Evolutionary conservation across 78 protist genomes (phyloP).

Genomic region (Isochrysis galbana): DNA sequence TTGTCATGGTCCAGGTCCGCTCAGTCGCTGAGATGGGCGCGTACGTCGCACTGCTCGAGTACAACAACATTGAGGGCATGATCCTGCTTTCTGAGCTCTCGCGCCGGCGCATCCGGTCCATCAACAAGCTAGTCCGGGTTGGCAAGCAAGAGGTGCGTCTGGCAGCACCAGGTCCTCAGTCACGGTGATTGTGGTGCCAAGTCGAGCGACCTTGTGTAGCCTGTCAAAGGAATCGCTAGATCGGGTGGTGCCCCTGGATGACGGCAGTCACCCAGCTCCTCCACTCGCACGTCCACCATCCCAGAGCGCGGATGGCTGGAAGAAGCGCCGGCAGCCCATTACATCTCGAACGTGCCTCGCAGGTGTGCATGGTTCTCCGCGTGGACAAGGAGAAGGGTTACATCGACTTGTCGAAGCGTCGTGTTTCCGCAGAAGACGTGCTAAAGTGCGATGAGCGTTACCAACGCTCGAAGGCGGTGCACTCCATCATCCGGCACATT

Average conservation of each 20-base stretch:
- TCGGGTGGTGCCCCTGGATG: too few species aligned
- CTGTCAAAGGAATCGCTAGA: too few species aligned
- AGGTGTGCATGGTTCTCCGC: constrained; percentile 92
- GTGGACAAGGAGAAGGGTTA: constrained; percentile 97
- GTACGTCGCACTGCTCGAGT: constrained; percentile 78
- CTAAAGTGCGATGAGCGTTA: constrained; percentile 77
- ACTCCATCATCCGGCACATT: constrained; percentile 85
- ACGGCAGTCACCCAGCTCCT: too few species aligned
- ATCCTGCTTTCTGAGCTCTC: constrained; percentile 93
- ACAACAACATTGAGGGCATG: constrained; percentile 91
- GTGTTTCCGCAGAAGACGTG: constrained; percentile 89
- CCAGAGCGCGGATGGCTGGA: too few species aligned
- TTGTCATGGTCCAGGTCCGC: constrained; percentile 85
- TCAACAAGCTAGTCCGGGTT: constrained; percentile 87
- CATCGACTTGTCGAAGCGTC: constrained; percentile 94
- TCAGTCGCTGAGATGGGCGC: constrained; percentile 91
- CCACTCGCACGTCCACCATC: too few species aligned
- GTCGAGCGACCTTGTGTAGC: too few species aligned
- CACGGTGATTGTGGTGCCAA: too few species aligned
- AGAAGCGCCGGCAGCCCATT: too few species aligned
- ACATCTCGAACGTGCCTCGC: too few species aligned
- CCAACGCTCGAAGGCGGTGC: constrained; percentile 82
- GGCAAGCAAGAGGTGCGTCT: constrained; percentile 89
- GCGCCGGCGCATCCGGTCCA: constrained; percentile 93
- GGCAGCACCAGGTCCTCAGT: too few species aligned